These are phyloP conservation scores for Sporothrix humicola DNA, from an alignment of 2,329 filamentous ascomycete species.

Conservation along the genomic window DNA sequence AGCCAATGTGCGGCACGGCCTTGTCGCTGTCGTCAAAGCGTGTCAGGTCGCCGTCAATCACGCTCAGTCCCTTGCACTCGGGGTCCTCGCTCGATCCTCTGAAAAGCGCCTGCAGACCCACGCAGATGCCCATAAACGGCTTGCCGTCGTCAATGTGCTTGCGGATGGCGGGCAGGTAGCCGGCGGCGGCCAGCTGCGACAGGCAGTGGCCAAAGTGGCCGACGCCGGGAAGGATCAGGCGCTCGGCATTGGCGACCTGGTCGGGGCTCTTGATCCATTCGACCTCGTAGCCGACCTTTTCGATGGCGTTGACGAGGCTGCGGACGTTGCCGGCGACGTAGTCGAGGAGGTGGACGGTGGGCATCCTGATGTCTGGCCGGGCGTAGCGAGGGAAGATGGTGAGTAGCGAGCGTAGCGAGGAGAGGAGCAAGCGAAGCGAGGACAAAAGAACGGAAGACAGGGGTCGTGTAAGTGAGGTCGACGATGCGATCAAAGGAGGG, in stretches of 20 bases:
- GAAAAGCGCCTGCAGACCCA: constrained; percentile 90
- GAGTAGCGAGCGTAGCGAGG: not conserved
- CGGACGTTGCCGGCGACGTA: constrained; percentile 97
- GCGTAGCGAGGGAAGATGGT: not conserved
- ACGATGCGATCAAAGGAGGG: not conserved
- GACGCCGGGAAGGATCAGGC: constrained; percentile 92
- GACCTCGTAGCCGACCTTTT: constrained; percentile 90
- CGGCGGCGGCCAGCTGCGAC: constrained; percentile 78
- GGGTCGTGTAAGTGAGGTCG: not conserved
- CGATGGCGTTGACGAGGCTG: constrained; percentile 95
- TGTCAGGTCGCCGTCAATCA: constrained; percentile 73
- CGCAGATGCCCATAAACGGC: constrained; percentile 97
- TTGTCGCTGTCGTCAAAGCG: constrained; percentile 80
- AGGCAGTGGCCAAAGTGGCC: constrained; percentile 98
- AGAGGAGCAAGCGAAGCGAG: not conserved
- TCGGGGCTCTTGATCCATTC: constrained; percentile 88
- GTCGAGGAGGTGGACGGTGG: constrained; percentile 77
- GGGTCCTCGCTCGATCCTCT: constrained; percentile 81
- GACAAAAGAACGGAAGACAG: not conserved
- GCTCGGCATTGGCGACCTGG: constrained; percentile 83
- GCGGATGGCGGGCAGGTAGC: constrained; percentile 81
- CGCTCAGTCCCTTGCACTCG: constrained; percentile 71
- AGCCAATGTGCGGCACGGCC: constrained; percentile 97
- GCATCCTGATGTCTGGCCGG: constrained; percentile 41
- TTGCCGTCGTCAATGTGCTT: constrained; percentile 88